Conservation (phyloP, 805 yeast species). For the Metschnikowia arizonensis region DNA sequence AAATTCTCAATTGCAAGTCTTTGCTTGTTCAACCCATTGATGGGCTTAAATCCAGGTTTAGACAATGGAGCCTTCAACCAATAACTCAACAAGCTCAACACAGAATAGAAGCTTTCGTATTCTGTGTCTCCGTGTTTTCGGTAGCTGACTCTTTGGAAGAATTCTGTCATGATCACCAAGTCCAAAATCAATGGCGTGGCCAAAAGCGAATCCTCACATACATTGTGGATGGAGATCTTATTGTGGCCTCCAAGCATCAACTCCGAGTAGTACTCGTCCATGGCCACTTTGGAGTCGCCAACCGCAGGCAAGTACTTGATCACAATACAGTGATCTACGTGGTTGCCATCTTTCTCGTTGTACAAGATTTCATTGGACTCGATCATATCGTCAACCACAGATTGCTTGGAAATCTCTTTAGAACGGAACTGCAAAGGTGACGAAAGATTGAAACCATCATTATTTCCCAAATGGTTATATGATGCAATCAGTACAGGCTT, state of each 20-base stretch:
- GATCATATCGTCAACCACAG: slow-evolving; percentile 92
- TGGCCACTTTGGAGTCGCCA: slow-evolving; percentile 94
- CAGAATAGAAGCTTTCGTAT: slow-evolving; percentile 73
- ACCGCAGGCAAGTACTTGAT: slow-evolving; percentile 93
- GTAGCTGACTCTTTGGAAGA: slow-evolving; percentile 81
- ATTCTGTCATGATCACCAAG: slow-evolving; percentile 84
- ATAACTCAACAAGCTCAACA: slow-evolving; percentile 80
- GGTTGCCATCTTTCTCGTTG: slow-evolving; percentile 71
- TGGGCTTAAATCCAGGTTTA: slow-evolving; percentile 84
- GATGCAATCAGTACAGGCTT: slow-evolving; percentile 93
- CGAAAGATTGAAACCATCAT: slow-evolving; percentile 88
- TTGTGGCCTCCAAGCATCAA: slow-evolving; percentile 97
- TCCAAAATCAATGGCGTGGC: slow-evolving; percentile 95
- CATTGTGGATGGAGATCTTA: slow-evolving; percentile 89
- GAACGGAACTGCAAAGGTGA: slow-evolving; percentile 93
- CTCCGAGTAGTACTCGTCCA: slow-evolving; percentile 97
- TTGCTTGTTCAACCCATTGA: slow-evolving; percentile 93
- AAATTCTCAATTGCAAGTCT: slow-evolving; percentile 89
- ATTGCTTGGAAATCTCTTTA: slow-evolving; percentile 88
- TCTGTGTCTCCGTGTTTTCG: slow-evolving; percentile 48
- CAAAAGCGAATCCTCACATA: slow-evolving; percentile 91
- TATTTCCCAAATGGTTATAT: slow-evolving; percentile 93
- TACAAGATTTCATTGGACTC: slow-evolving; percentile 81
- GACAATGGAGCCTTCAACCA: slow-evolving; percentile 97
- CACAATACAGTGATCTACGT: slow-evolving; percentile 90